phyloP scores from a whole-genome alignment of 1,284 basidiomycete genomes.

The Cystobasidium slooffiae region DNA sequence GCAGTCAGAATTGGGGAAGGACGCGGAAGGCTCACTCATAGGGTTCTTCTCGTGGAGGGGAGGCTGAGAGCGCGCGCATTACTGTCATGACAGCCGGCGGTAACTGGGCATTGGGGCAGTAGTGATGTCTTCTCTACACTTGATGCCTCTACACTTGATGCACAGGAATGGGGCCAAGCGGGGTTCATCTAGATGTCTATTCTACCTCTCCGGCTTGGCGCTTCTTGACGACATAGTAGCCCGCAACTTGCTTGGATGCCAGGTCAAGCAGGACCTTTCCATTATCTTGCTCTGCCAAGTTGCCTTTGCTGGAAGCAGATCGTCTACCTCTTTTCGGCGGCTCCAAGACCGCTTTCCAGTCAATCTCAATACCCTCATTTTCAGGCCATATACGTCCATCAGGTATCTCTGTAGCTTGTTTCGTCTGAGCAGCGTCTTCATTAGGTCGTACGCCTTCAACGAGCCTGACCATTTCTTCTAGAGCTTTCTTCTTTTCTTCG shows the following conservation, averaged over 20 bases:
- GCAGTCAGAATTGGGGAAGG: too few species aligned
- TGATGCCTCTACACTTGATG: too few species aligned
- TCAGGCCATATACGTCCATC: constrained; percentile 42
- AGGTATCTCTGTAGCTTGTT: not conserved
- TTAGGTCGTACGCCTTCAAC: constrained; percentile 35
- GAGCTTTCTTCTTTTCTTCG: constrained; percentile 12
- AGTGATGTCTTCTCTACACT: too few species aligned
- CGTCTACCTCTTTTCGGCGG: not conserved
- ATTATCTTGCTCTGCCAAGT: not conserved
- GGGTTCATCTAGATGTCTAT: too few species aligned
- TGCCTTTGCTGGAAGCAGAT: not conserved
- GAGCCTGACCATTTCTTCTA: constrained; percentile 36
- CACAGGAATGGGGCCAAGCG: too few species aligned
- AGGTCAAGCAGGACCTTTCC: constrained; percentile 22
- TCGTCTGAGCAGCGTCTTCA: not conserved
- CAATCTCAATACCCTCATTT: constrained; percentile 30
- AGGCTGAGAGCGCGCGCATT: too few species aligned
- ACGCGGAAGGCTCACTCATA: too few species aligned
- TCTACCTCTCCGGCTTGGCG: constrained; percentile 20
- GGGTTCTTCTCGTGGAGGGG: too few species aligned
- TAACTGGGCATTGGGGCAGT: too few species aligned
- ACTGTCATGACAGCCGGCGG: too few species aligned
- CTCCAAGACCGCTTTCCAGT: constrained; percentile 9
- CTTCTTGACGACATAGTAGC: constrained; percentile 33
- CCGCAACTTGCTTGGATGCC: constrained; percentile 30